Base-by-base conservation (phyloP, 208 protist genomes). In the Trypanosoma cruzi region DNA sequence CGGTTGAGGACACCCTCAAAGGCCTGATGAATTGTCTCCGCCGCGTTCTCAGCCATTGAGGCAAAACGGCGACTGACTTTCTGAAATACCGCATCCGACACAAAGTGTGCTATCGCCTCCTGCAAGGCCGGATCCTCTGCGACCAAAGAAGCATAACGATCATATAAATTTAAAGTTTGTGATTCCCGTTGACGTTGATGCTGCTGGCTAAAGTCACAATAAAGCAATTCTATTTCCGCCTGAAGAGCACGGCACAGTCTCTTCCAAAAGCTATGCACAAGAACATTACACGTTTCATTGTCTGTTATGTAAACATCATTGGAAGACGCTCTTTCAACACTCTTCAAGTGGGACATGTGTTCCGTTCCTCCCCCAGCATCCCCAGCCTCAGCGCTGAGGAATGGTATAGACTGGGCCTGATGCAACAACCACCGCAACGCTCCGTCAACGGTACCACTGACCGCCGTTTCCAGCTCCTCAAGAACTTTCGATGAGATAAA, bases 1-100 rank as follows among this genome's bases (percentile, higher is more conserved):
- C 88, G 86, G 10, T 83, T 89, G 22, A 96, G 81, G 59, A 68
- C 74, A 29, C 77, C 73, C 64, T 93, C 91, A 68, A 94, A 96
- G 24, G 73, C 83, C 22, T 80, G 68, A 75, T 93, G 86, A 74
- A 93, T 85, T 26, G 85, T 90, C 31, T 92, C 85, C 4, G 78
- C 56, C n/a, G 80, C 86, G 61, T 80, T 87, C 63, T 91, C 79
- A 14, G 91, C 81, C 85, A 96, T 92, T 3, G 91, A 82, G 4
- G 66, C 56, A 68, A 96, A 46, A 32, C 90, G 90, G 16, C 73
- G 73, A 29, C 49, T 56, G 32, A 93, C 64, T 64, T 92, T 90
- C 22, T 81, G 77, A 37, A 88, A 78, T 22, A 93, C 49, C 1
- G 75, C 77, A 29, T 89, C 79, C 20, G 82, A 84, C n/a, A 88